Evolutionary conservation across 305 asterid species (phyloP), one percentile per base, ranked within the genome.

Genomic region (Fraxinus sp.): DNA sequence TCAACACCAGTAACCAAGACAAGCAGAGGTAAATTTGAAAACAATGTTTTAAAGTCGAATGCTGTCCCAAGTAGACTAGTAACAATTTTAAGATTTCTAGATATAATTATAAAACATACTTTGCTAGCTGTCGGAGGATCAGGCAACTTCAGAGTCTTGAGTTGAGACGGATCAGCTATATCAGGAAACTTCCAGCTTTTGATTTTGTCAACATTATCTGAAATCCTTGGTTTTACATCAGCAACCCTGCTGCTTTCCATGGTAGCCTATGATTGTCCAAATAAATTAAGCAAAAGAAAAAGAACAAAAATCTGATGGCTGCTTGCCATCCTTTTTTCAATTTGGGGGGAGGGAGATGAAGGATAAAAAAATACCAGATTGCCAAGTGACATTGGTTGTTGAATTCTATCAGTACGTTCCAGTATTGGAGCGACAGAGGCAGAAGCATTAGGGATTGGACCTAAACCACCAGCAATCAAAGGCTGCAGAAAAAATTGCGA

Each of bases 111-210:
- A 52, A 4, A 46, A 78, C 91, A 85, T 88, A 93, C 99, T 90
- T 96, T 96, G 91, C 93, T 90, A 79, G 97, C 93, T 77, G 97
- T 81, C 85, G 89, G 88, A 83, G 95, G 87, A 79, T 96, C 99
- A 4, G 97, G 97, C 87, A 94, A 90, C 88, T 90, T 92, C 86
- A 96, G 88, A 28, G 98, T 84, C 92, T 89, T 96, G 81, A 96
- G 93, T 81, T 94, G 97, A 84, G 94, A 87, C n/a, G 95, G 33
- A 9, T 96, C 99, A 41, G 93, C 87, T 84, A 94, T 91, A 81
- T 96, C 99, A 24, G 97, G 92, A 78, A 83, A 90, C 85, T 92
- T 96, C 99, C 98, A 96, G 92, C 90, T 89, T 88, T 93, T 96
- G 80, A 77, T 83, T 89, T 91, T 91, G 82, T 93, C 98, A 74